Percentiles rank a stretch among this genome's conserved stretches.
phyloP scores from a whole-genome alignment of 129 eudicot genomes.

The Chrysanthemum seticuspe region DNA sequence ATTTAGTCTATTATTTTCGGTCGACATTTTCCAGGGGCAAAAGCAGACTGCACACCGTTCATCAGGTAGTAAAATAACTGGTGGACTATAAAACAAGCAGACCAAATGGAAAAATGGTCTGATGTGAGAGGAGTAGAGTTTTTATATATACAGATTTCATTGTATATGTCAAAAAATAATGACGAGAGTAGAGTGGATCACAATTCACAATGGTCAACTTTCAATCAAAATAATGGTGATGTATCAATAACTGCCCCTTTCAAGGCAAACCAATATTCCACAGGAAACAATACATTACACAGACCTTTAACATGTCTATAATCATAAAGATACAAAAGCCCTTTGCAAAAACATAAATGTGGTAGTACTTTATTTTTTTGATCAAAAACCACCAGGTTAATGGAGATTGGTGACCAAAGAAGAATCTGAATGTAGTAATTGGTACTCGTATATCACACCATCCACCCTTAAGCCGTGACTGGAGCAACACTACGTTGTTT shows the following conservation, averaged over 20 bases:
- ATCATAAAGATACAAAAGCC: neutral
- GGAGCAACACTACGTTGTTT: constrained; percentile 62
- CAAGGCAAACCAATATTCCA: too few relatives aligned
- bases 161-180: too few relatives aligned
- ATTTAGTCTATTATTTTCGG: too few relatives aligned
- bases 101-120: too few relatives aligned
- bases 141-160: too few relatives aligned
- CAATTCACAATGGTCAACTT: neutral
- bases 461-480: constrained; percentile 55
- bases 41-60: too few relatives aligned
- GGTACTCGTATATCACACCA: neutral
- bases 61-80: too few relatives aligned
- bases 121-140: too few relatives aligned
- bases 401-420: constrained; percentile 17
- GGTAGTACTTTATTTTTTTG: neutral
- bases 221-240: neutral
- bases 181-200: too few relatives aligned
- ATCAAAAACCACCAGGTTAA: constrained; percentile 9
- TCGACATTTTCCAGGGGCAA: too few relatives aligned
- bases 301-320: neutral
- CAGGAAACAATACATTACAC: constrained; percentile 4
- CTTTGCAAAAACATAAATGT: constrained; percentile 10
- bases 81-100: too few relatives aligned
- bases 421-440: constrained; percentile 12
- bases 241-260: neutral